These are phyloP conservation scores for Kwoniella heveanensis DNA, from an alignment of 768 basidiomycete species.

Conservation along the genomic window DNA sequence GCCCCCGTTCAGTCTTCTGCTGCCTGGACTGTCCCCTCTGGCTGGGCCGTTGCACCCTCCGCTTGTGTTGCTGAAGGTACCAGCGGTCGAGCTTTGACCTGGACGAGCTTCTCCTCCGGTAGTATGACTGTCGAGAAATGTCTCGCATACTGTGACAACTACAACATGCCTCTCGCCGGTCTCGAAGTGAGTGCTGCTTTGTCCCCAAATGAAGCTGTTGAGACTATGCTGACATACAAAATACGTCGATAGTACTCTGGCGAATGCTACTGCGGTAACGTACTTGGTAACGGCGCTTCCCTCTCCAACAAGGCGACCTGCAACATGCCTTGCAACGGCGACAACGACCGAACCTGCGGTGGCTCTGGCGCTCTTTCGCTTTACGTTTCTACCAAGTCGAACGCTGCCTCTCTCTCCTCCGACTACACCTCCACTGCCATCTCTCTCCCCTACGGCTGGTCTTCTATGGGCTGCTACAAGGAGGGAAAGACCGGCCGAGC, in stretches of 20 bases:
- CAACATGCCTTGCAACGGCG: constrained; percentile 37
- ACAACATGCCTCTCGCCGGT: constrained; percentile 54
- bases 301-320: constrained; percentile 15
- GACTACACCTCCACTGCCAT: constrained; percentile 26
- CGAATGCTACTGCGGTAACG: constrained; percentile 60
- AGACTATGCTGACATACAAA: neutral
- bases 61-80: constrained; percentile 30
- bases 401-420: constrained; percentile 14
- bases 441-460: constrained; percentile 30
- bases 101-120: constrained; percentile 12
- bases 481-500: constrained; percentile 26
- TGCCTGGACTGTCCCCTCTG: constrained; percentile 26
- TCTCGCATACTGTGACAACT: constrained; percentile 48
- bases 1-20: constrained; percentile 13
- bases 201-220: neutral
- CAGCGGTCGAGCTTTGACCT: constrained; percentile 31
- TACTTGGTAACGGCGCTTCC: constrained; percentile 61
- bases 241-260: constrained; percentile 46
- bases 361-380: constrained; percentile 26
- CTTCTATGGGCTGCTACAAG: constrained; percentile 14
- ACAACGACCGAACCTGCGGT: constrained; percentile 19
- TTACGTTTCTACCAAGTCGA: constrained; percentile 24
- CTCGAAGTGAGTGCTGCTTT: constrained; percentile 34
- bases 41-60: constrained; percentile 25
- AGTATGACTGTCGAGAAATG: constrained; percentile 53